These are phyloP conservation scores for Penicillium angulare DNA, from an alignment of 495 filamentous ascomycete species.

Conservation along the genomic window DNA sequence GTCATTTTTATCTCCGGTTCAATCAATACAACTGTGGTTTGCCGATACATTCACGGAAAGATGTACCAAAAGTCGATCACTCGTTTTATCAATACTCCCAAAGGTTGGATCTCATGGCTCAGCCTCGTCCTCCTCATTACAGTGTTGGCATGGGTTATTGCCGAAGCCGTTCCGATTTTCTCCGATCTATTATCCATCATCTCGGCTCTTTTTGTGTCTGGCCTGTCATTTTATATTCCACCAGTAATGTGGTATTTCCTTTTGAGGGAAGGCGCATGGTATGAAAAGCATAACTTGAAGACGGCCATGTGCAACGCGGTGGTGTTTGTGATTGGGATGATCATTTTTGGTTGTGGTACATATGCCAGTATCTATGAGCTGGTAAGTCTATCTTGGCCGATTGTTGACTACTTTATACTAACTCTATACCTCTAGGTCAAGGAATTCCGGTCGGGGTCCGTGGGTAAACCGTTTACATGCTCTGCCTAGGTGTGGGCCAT, in stretches of 20 bases:
- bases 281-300: conserved; percentile 19
- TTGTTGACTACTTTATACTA: not conserved
- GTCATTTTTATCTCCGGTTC: conserved; percentile 67
- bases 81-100: conserved; percentile 56
- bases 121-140: conserved; percentile 53
- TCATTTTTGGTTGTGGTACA: conserved; percentile 51
- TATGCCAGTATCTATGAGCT: conserved; percentile 56
- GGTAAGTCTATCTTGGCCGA: conserved; percentile 31
- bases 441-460: conserved; percentile 9
- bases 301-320: conserved; percentile 14
- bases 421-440: conserved; percentile 1
- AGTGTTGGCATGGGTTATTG: conserved; percentile 61
- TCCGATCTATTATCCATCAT: conserved; percentile 58
- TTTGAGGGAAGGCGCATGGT: conserved; percentile 37
- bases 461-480: conserved; percentile 17
- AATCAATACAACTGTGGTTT: conserved; percentile 58
- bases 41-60: conserved; percentile 59
- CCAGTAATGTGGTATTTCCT: conserved; percentile 64
- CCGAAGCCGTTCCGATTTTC: conserved; percentile 67
- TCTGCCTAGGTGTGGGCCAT: too few relatives aligned
- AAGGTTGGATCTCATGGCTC: conserved; percentile 57
- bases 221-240: conserved; percentile 64
- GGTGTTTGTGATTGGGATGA: conserved; percentile 34
- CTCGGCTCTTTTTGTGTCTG: conserved; percentile 61
- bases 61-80: conserved; percentile 49